Conservation (phyloP, 805 yeast species). For the Naumovozyma dairenensis region DNA sequence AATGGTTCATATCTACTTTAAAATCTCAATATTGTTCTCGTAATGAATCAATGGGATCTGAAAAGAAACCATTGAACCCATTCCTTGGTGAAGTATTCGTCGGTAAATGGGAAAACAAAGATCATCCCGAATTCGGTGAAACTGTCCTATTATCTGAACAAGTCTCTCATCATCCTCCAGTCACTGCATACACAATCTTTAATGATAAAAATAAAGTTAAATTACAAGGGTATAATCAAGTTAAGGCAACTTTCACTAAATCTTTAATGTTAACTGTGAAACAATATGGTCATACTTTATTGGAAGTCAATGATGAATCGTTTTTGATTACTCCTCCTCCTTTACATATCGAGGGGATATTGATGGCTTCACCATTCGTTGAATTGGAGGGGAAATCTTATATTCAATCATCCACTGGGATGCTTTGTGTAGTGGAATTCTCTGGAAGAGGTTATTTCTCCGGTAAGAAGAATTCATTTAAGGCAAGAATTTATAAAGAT, state of each 20-base stretch:
- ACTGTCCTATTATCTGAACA: constrained; percentile 78
- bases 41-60: constrained; percentile 80
- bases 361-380: constrained; percentile 84
- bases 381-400: constrained; percentile 84
- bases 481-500: constrained; percentile 55
- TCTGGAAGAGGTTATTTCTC: constrained; percentile 89
- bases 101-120: constrained; percentile 66
- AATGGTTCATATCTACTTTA: constrained; percentile 83
- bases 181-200: constrained; percentile 75
- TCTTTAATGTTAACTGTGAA: constrained; percentile 68
- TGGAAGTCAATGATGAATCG: constrained; percentile 53
- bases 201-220: constrained; percentile 59
- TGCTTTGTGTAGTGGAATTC: constrained; percentile 60
- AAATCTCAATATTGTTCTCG: constrained; percentile 90
- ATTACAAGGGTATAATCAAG: constrained; percentile 81
- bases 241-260: constrained; percentile 71
- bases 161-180: constrained; percentile 96
- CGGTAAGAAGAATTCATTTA: constrained; percentile 90
- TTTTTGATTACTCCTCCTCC: constrained; percentile 83
- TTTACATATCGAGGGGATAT: constrained; percentile 84
- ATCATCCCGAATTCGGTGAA: constrained; percentile 54
- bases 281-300: constrained; percentile 83
- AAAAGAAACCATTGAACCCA: constrained; percentile 93
- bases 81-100: constrained; percentile 88
- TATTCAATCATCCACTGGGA: constrained; percentile 82